Evolutionary conservation across 805 yeast species (phyloP).

Genomic region (Metschnikowia henanensis): DNA sequence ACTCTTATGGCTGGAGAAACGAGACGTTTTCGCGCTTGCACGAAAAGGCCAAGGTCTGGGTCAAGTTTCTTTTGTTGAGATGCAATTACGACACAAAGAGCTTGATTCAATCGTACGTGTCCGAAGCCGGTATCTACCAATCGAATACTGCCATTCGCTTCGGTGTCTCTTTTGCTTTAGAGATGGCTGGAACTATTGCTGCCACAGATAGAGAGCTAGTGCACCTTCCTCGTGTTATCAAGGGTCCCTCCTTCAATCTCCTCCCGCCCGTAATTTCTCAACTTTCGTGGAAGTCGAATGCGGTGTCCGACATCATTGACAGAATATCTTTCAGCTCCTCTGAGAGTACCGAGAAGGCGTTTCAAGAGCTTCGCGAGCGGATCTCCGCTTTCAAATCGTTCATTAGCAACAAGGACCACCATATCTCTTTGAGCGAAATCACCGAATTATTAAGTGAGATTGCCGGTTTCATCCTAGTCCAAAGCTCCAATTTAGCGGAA

Average conservation of each 20-base stretch:
- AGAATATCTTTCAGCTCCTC: slow-evolving; percentile 28
- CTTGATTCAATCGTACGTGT: slow-evolving; percentile 73
- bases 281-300: slow-evolving; percentile 64
- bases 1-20: slow-evolving; percentile 73
- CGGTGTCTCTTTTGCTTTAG: slow-evolving; percentile 90
- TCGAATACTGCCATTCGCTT: slow-evolving; percentile 47
- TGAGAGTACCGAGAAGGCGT: slow-evolving; percentile 28
- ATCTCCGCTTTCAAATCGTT: slow-evolving; percentile 20
- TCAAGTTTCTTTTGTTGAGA: slow-evolving; percentile 51
- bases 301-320: slow-evolving; percentile 34
- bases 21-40: slow-evolving; percentile 62
- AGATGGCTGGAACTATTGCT: slow-evolving; percentile 76
- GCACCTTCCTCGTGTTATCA: slow-evolving; percentile 40
- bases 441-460: slow-evolving; percentile 46
- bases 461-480: slow-evolving; percentile 37
- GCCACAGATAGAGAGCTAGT: slow-evolving; percentile 66
- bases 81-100: slow-evolving; percentile 77
- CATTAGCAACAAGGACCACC: slow-evolving; percentile 8
- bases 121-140: slow-evolving; percentile 29
- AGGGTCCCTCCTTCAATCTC: slow-evolving; percentile 46
- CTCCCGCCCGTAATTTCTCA: slow-evolving; percentile 76
- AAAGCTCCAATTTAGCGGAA: slow-evolving; percentile 44
- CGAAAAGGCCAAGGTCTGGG: slow-evolving; percentile 66
- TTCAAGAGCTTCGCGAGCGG: slow-evolving; percentile 28
- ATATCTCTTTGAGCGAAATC: slow-evolving; percentile 28